These are phyloP conservation scores for Galeopsis tetrahit DNA, from an alignment of 257 asterid species.

Conservation along the genomic window DNA sequence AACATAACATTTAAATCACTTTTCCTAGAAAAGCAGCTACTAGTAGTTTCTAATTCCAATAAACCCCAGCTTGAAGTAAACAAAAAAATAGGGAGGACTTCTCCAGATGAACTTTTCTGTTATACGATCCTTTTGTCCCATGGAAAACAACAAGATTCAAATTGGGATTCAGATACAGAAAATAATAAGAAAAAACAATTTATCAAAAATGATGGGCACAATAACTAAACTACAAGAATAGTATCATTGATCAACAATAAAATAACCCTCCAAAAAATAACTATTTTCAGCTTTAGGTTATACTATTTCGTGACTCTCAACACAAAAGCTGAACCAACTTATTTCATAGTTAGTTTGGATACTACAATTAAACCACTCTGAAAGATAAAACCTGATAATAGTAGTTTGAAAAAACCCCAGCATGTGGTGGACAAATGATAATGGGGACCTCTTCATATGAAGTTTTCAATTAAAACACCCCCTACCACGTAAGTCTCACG, in stretches of 20 bases:
- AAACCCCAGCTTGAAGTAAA: neutral
- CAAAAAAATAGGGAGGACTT: neutral
- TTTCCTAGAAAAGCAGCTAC: neutral
- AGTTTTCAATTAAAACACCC: neutral
- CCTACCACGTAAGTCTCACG: neutral
- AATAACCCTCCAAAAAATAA: neutral
- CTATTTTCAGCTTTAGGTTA: neutral
- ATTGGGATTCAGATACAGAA: constrained; percentile 1
- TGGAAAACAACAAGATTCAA: neutral
- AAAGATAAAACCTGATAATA: neutral
- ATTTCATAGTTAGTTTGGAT: neutral
- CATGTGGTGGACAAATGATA: neutral
- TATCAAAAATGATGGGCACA: neutral
- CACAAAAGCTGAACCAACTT: neutral
- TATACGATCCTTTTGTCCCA: neutral
- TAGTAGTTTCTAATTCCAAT: neutral
- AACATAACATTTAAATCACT: neutral
- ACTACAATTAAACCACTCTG: neutral
- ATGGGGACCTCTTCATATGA: neutral
- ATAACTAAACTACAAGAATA: neutral
- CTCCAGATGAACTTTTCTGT: neutral
- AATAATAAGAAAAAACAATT: neutral
- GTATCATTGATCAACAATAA: neutral
- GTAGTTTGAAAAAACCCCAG: neutral
- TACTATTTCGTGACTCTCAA: neutral